Conservation (phyloP, 164 flowering plant genomes). For the Malania oleifera region DNA sequence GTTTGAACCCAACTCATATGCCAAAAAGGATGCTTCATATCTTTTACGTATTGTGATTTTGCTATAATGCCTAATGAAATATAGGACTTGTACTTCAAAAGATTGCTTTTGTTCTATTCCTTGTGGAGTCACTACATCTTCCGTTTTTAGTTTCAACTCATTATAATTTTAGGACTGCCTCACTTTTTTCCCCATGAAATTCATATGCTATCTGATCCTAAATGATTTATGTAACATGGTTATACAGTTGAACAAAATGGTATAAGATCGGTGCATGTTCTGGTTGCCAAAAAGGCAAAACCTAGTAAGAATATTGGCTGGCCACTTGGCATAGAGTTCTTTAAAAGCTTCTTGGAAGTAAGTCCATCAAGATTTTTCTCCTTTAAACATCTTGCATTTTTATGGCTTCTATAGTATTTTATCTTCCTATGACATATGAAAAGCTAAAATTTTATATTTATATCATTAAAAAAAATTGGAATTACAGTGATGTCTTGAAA, state of each 20-base stretch:
- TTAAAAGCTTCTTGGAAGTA: slow-evolving; percentile 70
- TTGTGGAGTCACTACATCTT: too few species aligned
- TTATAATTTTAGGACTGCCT: too few species aligned
- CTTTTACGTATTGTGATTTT: too few species aligned
- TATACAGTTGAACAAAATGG: slow-evolving; percentile 70
- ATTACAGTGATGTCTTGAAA: too few species aligned
- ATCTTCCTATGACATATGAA: too few species aligned
- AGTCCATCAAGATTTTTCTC: slow-evolving; percentile 14
- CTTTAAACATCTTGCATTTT: background rate
- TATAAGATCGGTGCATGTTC: slow-evolving; percentile 52
- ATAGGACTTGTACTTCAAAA: too few species aligned
- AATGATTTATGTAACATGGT: slow-evolving; percentile 61
- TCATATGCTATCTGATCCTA: too few species aligned
- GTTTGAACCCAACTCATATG: background rate
- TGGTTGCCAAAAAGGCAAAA: slow-evolving; percentile 83
- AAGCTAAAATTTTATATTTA: too few species aligned
- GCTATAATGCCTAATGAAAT: background rate
- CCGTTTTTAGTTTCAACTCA: too few species aligned
- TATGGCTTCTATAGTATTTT: background rate
- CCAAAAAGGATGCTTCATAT: background rate
- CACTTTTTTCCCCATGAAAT: too few species aligned
- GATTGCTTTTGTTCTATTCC: too few species aligned
- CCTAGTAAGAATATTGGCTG: slow-evolving; percentile 48
- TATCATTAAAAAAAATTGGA: too few species aligned
- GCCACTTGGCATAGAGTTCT: slow-evolving; percentile 58